Evolutionary conservation across 1,284 basidiomycete genomes (phyloP).

Genomic region (Ganoderma meredithae): DNA sequence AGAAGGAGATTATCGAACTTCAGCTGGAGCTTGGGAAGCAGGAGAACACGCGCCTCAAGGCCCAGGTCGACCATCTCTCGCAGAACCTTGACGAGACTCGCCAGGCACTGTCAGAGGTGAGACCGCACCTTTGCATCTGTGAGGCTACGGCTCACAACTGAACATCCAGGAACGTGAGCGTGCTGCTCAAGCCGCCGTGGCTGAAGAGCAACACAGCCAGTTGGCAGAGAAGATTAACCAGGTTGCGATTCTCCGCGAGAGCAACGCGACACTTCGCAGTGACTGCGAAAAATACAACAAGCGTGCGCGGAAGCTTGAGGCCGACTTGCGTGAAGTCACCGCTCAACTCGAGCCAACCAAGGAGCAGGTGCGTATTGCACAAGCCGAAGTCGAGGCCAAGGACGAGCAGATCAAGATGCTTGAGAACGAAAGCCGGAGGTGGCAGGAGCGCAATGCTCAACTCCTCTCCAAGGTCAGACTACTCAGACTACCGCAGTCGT

Average conservation of each 20-base stretch:
- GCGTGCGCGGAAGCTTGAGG: constrained; percentile 70
- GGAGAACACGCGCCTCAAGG: constrained; percentile 79
- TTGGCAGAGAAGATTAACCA: constrained; percentile 90
- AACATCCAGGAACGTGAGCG: constrained; percentile 75
- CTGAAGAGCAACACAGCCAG: constrained; percentile 85
- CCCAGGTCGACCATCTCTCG: constrained; percentile 77
- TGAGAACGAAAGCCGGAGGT: constrained; percentile 82
- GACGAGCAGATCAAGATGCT: constrained; percentile 75
- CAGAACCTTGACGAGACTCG: constrained; percentile 77
- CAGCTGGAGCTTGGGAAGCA: constrained; percentile 89
- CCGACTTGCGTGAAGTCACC: constrained; percentile 64
- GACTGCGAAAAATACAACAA: constrained; percentile 76
- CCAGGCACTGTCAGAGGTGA: constrained; percentile 68
- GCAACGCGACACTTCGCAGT: constrained; percentile 84
- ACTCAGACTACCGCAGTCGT: constrained; percentile 7
- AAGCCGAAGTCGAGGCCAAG: constrained; percentile 79
- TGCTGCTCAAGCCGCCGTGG: constrained; percentile 71
- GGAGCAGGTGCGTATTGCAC: constrained; percentile 71
- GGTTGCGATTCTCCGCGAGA: constrained; percentile 87
- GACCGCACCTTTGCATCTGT: constrained; percentile 7
- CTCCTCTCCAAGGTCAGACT: constrained; percentile 75
- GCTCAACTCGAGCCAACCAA: constrained; percentile 79
- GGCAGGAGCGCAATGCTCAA: constrained; percentile 87
- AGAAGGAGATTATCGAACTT: constrained; percentile 91
- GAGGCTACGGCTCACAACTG: background rate